Evolutionary conservation across 2,329 filamentous ascomycete genomes (phyloP), one percentile per base, ranked within the genome.

Genomic region (Tolypocladium ovalisporum): DNA sequence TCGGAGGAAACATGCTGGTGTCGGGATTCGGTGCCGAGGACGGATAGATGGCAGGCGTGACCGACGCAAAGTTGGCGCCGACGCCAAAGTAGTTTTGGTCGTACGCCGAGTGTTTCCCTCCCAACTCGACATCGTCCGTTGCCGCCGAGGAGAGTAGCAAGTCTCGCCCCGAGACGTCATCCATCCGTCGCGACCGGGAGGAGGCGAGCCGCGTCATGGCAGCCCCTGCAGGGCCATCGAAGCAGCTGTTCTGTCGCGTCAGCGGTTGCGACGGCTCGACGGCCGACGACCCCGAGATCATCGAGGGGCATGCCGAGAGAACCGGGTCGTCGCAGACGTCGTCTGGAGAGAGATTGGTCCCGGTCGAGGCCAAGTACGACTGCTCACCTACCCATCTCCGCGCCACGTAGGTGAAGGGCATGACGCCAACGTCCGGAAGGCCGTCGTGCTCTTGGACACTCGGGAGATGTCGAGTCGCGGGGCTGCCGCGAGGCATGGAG

Each of bases 161-260:
- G 27, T 69, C 69, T 2, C 67, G 65, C 4, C 62, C 60, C 5
- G 60, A 58, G 36, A 57, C 42, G 4, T 27, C 53, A 24, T 64
- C 62, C 10, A 49, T 54, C 22, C 55, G 58, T 17, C 70, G 70
- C 6, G 74, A 75, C 34, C 73, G 70, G 4, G 66, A 65, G 2
- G 75, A 77, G 37, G 65, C 62, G 49, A 74, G 64, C 29, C 74
- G 66, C 29, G 71, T 64, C 72, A 77, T 76, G 40, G 70, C 64
- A 54, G 67, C 64, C 8, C 64, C 66, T 37, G 63, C 56, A 49
- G 60, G 62, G 60, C 69, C 68, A 52, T 72, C 66, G 34, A 69
- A 66, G 10, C 68, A 67, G 66, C 76, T 79, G 61, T 74, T 76
- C 57, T 74, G 70, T 42, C 76, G 71, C 12, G 74, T 76, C 63